A percentile compares a stretch with the other conserved stretches of the same genome.
Conservation (phyloP, 2,329 filamentous ascomycete genomes). For the Fonsecaea erecta region DNA sequence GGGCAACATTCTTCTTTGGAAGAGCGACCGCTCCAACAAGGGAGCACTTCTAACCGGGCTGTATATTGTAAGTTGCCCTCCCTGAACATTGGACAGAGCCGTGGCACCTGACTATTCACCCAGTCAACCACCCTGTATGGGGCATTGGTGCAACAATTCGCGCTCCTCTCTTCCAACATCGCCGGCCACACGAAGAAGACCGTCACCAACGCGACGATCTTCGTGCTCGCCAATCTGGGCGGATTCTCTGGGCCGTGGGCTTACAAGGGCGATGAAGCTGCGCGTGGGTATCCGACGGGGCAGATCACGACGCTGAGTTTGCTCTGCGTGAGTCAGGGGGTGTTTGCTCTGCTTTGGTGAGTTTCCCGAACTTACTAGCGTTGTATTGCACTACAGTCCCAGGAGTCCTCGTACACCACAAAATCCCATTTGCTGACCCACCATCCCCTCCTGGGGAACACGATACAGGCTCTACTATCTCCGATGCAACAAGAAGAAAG, state of each 20-base stretch:
- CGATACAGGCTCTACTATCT: slow-evolving; percentile 15
- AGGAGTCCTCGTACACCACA: no score
- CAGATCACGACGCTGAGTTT: slow-evolving; percentile 46
- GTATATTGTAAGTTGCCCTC: slow-evolving; percentile 12
- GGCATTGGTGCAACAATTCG: slow-evolving; percentile 20
- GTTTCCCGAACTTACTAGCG: not conserved
- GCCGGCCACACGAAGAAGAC: slow-evolving; percentile 22
- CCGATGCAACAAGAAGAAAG: slow-evolving; percentile 20
- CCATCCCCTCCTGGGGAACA: no score
- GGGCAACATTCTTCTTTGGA: slow-evolving; percentile 21
- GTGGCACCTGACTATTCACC: not conserved
- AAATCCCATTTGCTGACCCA: not conserved
- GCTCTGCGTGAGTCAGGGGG: slow-evolving; percentile 14
- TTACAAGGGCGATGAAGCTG: slow-evolving; percentile 66
- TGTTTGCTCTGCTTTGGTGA: slow-evolving; percentile 17
- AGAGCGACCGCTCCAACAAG: slow-evolving; percentile 19
- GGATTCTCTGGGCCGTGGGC: slow-evolving; percentile 57
- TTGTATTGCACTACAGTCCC: no score
- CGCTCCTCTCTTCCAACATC: slow-evolving; percentile 21
- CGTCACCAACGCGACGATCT: slow-evolving; percentile 21
- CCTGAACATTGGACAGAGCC: not conserved
- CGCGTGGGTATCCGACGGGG: slow-evolving; percentile 68
- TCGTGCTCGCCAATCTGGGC: slow-evolving; percentile 17
- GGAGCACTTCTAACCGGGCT: slow-evolving; percentile 16
- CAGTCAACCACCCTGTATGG: slow-evolving; percentile 18